Base-by-base conservation (phyloP, 2,329 filamentous ascomycete genomes). In the Ophiosphaerella korrae region DNA sequence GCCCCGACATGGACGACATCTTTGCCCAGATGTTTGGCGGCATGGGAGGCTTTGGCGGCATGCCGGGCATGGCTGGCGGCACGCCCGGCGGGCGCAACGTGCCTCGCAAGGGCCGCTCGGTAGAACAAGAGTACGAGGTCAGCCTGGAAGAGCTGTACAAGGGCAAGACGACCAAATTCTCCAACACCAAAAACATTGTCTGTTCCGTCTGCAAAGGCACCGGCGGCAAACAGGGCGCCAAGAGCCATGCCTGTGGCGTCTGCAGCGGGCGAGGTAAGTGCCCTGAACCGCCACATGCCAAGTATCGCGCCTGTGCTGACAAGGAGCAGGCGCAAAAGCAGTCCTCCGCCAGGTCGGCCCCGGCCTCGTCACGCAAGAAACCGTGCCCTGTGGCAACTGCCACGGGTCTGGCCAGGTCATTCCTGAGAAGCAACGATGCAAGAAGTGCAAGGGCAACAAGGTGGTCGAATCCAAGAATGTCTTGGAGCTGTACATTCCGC, bases 391-490 rank as follows among this genome's bases (percentile, higher is more conserved):
- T 75, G 87, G 88, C 65, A 87, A 88, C 66, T 99, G 94, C 76
- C 82, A 87, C 53, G 93, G 92, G 31, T 84, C 86, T n/a, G 94
- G 94, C 5, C 86, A 87, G 68, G 86, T 92, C 68, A 96, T 87
- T 78, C 93, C 93, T 75, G 91, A 96, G 70, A 97, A 97, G 80
- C 94, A 99, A 70, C 90, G 91, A 71, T 99, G 94, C 82, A 96
- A 96, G 82, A 97, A 94, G 80, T 99, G 94, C 85, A 97, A 97
- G 78, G 94, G 94, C 68, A 90, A 89, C 74, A 85, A 90, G 56
- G 92, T 90, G 12, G 85, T 86, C 38, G 88, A 92, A 66, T 89
- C 94, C 76, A 94, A 90, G 76, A 99, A 97, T 79, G 89, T 93
- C 3, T 81, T 99, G 53, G 94, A 99, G 77, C 88, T 99, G 45